These are phyloP conservation scores for Podospora conica DNA, from an alignment of 495 filamentous ascomycete genomes.

Conservation along the genomic window DNA sequence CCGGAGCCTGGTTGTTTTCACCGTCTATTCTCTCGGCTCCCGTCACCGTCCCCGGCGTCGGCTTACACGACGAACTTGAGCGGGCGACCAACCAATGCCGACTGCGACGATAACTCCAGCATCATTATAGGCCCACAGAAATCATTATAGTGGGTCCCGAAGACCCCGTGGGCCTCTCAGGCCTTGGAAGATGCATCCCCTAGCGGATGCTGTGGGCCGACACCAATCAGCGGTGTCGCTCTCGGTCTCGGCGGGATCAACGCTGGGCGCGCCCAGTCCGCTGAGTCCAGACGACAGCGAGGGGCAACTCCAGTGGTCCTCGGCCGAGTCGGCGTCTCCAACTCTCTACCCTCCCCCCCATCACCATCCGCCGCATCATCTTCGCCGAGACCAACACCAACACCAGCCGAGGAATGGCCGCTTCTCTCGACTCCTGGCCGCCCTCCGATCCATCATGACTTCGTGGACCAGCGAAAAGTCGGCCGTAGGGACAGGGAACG, in stretches of 20 bases:
- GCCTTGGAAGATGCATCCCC: background rate
- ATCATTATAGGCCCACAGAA: background rate
- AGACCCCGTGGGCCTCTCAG: background rate
- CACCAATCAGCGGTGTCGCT: background rate
- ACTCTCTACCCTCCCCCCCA: background rate
- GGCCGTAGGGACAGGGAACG: background rate
- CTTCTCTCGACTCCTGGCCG: background rate
- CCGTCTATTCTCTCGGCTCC: background rate
- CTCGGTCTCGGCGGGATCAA: background rate
- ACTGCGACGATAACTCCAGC: background rate
- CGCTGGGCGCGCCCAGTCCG: background rate
- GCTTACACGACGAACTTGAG: background rate
- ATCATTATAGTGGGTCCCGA: background rate
- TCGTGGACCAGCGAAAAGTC: conserved; percentile 9
- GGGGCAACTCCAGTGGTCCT: background rate
- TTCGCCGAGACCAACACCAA: background rate
- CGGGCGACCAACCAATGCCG: background rate
- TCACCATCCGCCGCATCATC: too few species aligned
- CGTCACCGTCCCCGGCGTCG: background rate
- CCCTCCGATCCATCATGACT: conserved; percentile 11
- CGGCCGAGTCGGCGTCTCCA: background rate
- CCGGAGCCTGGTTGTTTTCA: background rate
- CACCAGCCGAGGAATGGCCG: background rate
- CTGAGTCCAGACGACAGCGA: background rate
- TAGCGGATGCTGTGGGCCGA: background rate